Evolutionary conservation across 1,139 yeast genomes (phyloP), one percentile per base, ranked within the genome.

Genomic region (Zhuliangozyma parablackwelliae): DNA sequence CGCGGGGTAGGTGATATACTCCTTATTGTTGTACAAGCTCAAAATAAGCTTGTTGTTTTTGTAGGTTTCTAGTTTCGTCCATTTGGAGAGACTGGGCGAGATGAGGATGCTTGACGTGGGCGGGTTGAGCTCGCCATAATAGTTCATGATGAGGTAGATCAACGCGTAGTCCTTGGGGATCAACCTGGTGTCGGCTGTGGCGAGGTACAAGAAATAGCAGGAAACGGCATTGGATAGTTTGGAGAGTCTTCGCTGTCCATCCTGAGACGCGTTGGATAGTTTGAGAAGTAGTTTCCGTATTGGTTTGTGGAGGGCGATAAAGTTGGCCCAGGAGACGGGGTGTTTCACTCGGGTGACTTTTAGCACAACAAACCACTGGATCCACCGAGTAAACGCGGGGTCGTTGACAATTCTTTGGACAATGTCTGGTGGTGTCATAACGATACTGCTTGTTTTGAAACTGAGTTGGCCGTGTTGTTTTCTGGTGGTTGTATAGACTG

Each of bases 91-190:
- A 5, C 50, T 46, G 0, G 66, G 66, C 3, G 63, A 53, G 16
- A 62, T 59, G 28, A 54, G 42, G 8, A 65, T 54, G 40, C 50
- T 50, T 20, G 61, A 61, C 9, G 63, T 54, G 0, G 72, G 72
- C 7, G 69, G 62, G 40, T 66, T 63, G 36, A 65, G 47, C 32
- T 54, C 57, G 23, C 63, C 64, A 32, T 59, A 57, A 32, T 67
- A 69, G 32, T 52, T 53, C 39, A 63, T 50, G 54, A 63, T 56
- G 10, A 68, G 44, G 39, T 62, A 65, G n/a, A 69, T 53, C 47
- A 61, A 56, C 8, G 59, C 46, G 41, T 69, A 69, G 46, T 69
- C 75, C 43, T 65, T 63, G 12, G 74, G 71, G 28, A 69, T 54
- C 9, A 35, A 38, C 10, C 45, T 39, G 38, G 57, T 63, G 31